These are phyloP conservation scores for Fusarium globosum DNA, from an alignment of 2,329 filamentous ascomycete species.

Conservation along the genomic window DNA sequence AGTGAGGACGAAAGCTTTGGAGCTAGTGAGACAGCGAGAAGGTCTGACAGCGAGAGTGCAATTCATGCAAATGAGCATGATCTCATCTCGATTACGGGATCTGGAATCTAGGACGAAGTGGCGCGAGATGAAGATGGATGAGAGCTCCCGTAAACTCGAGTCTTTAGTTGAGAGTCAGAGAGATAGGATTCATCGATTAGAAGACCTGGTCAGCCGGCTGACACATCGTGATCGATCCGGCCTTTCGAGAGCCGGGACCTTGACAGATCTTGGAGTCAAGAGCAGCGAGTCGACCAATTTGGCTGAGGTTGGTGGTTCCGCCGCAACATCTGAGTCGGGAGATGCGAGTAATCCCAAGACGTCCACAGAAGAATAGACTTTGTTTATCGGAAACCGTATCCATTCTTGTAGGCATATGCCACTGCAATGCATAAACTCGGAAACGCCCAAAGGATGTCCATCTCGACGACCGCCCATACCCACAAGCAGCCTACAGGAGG, in stretches of 20 bases:
- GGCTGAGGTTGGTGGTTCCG: slow-evolving; percentile 14
- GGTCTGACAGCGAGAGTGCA: slow-evolving; percentile 57
- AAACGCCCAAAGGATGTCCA: slow-evolving; percentile 76
- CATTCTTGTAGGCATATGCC: slow-evolving; percentile 60
- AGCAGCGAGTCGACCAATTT: slow-evolving; percentile 18
- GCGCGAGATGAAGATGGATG: slow-evolving; percentile 47
- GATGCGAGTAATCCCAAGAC: neutral
- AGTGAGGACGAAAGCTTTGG: slow-evolving; percentile 57
- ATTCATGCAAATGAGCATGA: slow-evolving; percentile 62
- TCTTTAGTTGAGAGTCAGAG: slow-evolving; percentile 41
- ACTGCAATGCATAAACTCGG: slow-evolving; percentile 60
- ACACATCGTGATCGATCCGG: slow-evolving; percentile 15
- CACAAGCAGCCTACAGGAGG: slow-evolving; percentile 91
- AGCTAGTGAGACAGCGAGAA: slow-evolving; percentile 59
- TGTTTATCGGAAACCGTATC: slow-evolving; percentile 56
- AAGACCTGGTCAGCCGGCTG: slow-evolving; percentile 31
- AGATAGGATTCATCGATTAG: slow-evolving; percentile 40
- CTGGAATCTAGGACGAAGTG: slow-evolving; percentile 49
- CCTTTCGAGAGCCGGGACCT: slow-evolving; percentile 26
- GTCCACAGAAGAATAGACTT: neutral
- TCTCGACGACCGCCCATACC: slow-evolving; percentile 93
- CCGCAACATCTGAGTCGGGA: neutral
- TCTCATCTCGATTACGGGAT: slow-evolving; percentile 55
- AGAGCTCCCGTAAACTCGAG: slow-evolving; percentile 42
- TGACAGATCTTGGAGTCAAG: slow-evolving; percentile 15